These are phyloP conservation scores for Puccinia horiana DNA, from an alignment of 1,284 basidiomycete species.

Conservation along the genomic window DNA sequence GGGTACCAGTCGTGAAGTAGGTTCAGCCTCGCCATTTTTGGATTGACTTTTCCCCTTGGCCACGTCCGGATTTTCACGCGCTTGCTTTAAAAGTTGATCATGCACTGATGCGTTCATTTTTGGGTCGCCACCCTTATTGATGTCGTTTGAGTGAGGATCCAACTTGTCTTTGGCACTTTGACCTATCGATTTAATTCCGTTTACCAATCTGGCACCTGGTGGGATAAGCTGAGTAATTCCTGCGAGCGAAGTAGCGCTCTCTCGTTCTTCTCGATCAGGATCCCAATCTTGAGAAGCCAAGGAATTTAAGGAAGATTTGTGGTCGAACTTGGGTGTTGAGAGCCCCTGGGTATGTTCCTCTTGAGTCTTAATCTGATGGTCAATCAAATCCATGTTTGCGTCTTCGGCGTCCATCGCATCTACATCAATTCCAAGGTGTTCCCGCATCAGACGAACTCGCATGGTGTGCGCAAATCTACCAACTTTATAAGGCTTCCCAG, in stretches of 20 bases:
- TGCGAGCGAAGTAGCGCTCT: not conserved
- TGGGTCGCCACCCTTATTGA: constrained; percentile 30
- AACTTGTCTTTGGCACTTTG: constrained; percentile 72
- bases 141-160: constrained; percentile 58
- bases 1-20: constrained; percentile 21
- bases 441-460: constrained; percentile 89
- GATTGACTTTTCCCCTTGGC: constrained; percentile 26
- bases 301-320: constrained; percentile 1
- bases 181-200: constrained; percentile 67
- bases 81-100: constrained; percentile 32
- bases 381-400: constrained; percentile 68
- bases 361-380: constrained; percentile 52
- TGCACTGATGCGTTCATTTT: constrained; percentile 38
- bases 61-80: constrained; percentile 9
- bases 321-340: not conserved
- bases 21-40: constrained; percentile 6
- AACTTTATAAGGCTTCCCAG: constrained; percentile 88
- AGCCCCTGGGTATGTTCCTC: constrained; percentile 57
- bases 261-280: constrained; percentile 43
- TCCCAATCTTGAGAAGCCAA: constrained; percentile 30
- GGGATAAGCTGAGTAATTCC: constrained; percentile 35
- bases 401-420: constrained; percentile 71
- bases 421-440: constrained; percentile 93
- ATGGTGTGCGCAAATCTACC: constrained; percentile 94
- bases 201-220: constrained; percentile 53